phyloP scores from a whole-genome alignment of 345 rosid genomes.

The Eucalyptus erythrocorys region DNA sequence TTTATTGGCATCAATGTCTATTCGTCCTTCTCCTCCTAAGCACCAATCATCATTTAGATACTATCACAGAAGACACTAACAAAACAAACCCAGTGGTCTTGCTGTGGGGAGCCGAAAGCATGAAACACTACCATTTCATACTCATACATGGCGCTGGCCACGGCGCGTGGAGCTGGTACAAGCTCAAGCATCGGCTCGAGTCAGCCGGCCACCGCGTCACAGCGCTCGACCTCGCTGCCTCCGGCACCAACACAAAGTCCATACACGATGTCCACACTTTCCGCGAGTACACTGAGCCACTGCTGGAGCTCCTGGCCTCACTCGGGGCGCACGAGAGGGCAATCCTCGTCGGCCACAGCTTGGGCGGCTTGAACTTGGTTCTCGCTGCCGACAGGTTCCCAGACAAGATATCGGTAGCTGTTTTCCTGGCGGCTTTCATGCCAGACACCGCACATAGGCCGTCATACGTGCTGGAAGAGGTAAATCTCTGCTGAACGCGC shows the following conservation, averaged over 20 bases:
- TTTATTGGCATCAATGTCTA: neutral
- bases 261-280: constrained; percentile 30
- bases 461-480: neutral
- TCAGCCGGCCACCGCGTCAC: constrained; percentile 37
- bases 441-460: neutral
- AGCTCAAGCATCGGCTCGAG: constrained; percentile 40
- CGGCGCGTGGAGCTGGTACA: constrained; percentile 67
- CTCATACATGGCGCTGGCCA: constrained; percentile 51
- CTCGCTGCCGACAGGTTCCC: constrained; percentile 10
- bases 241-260: constrained; percentile 26
- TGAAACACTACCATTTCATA: constrained; percentile 23
- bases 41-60: neutral
- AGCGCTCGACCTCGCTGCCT: constrained; percentile 32
- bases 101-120: too few species aligned
- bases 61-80: neutral
- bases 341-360: constrained; percentile 64
- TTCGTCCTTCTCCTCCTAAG: neutral
- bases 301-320: constrained; percentile 20
- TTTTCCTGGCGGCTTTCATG: neutral
- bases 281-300: constrained; percentile 30
- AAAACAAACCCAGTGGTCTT: neutral
- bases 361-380: constrained; percentile 47
- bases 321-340: constrained; percentile 23
- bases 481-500: neutral
- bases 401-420: neutral